Evolutionary conservation across 768 basidiomycete species (phyloP), one percentile per base, ranked within the genome.

Genomic region (Chalciporus chontae): DNA sequence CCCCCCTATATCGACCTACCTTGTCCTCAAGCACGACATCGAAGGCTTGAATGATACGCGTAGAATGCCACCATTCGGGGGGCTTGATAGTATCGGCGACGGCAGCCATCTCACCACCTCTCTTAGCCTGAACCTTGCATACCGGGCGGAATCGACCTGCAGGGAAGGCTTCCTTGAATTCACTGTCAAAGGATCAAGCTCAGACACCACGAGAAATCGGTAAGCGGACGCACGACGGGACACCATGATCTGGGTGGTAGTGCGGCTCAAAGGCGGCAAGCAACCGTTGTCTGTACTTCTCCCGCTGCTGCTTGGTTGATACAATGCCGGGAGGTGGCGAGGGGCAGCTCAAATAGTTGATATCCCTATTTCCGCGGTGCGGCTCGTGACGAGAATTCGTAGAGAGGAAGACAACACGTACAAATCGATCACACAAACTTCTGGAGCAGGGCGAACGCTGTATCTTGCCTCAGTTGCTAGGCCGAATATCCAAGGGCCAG

Each of bases 401-500:
- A 15, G 45, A 13, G 40, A 9, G 4, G 32, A 34, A 19, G 10
- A 44, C 24, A 18, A 52, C 43, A 77, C 83, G 67, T 74, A 93
- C 81, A 95, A 69, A 68, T 95, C 92, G 57, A 89, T 84, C 37
- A 96, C 75, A 62, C 89, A 92, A 27, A 94, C 85, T 63, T 97
- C 95, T 0, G 87, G 73, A 2, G 84, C 73, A 8, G 85, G 79
- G 23, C 86, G 76, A 17, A 91, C 73, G 56, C 87, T 79, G 65
- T 91, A 87, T 51, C 90, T 78, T 8, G 88, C 85, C 63, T 94
- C 87, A 2, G 89, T 90, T 10, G 90, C 83, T 34, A 95, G 75
- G 31, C 90, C 94, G 67, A 97, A 81, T 59, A 98, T 93, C 85
- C 92, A 98, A 52, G 95, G 95, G 29, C 94, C 94, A 38, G 94